Percentiles rank a stretch among this genome's conserved stretches.
These are phyloP conservation scores for Capsicum pubescens DNA, from an alignment of 257 asterid species.

Conservation along the genomic window DNA sequence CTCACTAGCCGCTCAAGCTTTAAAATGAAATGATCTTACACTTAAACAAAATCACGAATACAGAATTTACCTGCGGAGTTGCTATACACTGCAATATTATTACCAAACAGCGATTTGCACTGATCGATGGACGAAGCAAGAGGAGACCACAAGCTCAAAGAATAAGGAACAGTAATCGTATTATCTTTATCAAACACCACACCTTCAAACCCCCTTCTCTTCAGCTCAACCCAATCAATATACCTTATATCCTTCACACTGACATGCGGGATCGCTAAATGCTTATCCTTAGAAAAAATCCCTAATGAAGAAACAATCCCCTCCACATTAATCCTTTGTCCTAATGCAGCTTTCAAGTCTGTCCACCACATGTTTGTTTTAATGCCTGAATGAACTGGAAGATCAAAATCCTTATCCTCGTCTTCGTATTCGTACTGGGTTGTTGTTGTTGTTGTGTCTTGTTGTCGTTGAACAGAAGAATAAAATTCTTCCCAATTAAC, in stretches of 20 bases:
- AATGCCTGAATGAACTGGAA: conserved; percentile 37
- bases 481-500: conserved; percentile 45
- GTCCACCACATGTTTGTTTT: conserved; percentile 81
- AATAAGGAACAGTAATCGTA: conserved; percentile 86
- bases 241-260: conserved; percentile 76
- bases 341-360: conserved; percentile 77
- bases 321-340: conserved; percentile 87
- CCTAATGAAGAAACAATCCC: conserved; percentile 74
- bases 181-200: conserved; percentile 97
- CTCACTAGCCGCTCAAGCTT: no score
- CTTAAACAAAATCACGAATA: not conserved
- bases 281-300: conserved; percentile 64
- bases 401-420: conserved; percentile 37
- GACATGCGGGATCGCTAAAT: conserved; percentile 78
- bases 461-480: conserved; percentile 41
- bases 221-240: conserved; percentile 83
- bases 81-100: conserved; percentile 80
- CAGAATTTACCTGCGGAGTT: conserved; percentile 79
- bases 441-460: conserved; percentile 33
- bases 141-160: conserved; percentile 87
- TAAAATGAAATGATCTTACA: no score
- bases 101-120: conserved; percentile 79
- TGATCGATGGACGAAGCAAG: conserved; percentile 64
- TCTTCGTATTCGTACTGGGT: conserved; percentile 32
- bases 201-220: conserved; percentile 82